phyloP scores from a whole-genome alignment of 2,329 filamentous ascomycete species.

The Knoxdaviesia capensis region DNA sequence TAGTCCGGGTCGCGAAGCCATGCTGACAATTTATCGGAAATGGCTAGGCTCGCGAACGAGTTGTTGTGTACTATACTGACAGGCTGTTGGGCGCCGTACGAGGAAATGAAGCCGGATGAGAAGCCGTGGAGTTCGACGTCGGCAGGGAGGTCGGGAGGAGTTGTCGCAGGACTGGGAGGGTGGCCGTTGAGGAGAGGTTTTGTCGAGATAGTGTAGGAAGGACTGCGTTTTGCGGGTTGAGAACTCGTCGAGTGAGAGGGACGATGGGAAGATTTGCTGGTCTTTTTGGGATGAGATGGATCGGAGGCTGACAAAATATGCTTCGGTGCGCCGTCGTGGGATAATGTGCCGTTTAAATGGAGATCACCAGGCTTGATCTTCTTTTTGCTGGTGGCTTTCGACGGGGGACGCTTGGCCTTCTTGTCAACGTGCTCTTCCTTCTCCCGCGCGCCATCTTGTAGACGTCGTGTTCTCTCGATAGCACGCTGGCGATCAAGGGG shows the following conservation, averaged over 20 bases:
- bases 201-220: slow-evolving; percentile 22
- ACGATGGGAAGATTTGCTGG: slow-evolving; percentile 58
- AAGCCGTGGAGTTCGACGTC: slow-evolving; percentile 48
- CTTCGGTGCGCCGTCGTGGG: no score
- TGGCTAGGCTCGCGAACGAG: slow-evolving; percentile 53
- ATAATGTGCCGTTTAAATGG: slow-evolving; percentile 41
- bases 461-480: slow-evolving; percentile 46
- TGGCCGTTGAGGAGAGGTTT: slow-evolving; percentile 17
- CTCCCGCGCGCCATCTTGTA: slow-evolving; percentile 20
- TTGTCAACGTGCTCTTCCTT: slow-evolving; percentile 38
- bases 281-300: slow-evolving; percentile 45
- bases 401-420: slow-evolving; percentile 51
- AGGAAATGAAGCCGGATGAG: slow-evolving; percentile 53
- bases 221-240: slow-evolving; percentile 42
- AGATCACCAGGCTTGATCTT: slow-evolving; percentile 54
- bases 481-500: slow-evolving; percentile 55
- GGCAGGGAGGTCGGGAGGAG: slow-evolving; percentile 43
- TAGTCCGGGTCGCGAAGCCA: slow-evolving; percentile 63
- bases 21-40: slow-evolving; percentile 52
- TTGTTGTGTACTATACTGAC: slow-evolving; percentile 48
- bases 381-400: slow-evolving; percentile 68
- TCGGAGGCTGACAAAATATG: no score
- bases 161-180: slow-evolving; percentile 57
- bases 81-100: slow-evolving; percentile 42
- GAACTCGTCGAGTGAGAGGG: slow-evolving; percentile 56